Evolutionary conservation across 495 filamentous ascomycete species (phyloP).

Genomic region (Neurospora africana): DNA sequence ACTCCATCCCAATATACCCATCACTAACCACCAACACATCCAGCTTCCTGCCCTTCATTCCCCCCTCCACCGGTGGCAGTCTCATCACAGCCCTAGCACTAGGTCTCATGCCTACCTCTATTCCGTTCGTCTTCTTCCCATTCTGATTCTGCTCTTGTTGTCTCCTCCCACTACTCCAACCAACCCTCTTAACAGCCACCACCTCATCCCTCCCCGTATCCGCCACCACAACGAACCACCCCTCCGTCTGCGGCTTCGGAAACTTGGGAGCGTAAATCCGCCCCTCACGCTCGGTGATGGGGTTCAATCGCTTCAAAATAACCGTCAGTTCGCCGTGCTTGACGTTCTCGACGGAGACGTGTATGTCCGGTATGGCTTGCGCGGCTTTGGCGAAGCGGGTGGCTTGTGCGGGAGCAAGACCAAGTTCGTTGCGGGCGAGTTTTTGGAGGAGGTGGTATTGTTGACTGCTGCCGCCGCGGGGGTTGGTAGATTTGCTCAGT

Average conservation of each 20-base stretch:
- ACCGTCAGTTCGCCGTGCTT: slow-evolving; percentile 54
- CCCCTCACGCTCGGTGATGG: slow-evolving; percentile 47
- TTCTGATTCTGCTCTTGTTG: not conserved
- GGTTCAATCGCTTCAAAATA: slow-evolving; percentile 55
- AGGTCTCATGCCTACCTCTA: slow-evolving; percentile 25
- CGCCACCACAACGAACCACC: slow-evolving; percentile 75
- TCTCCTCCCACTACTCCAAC: slow-evolving; percentile 44
- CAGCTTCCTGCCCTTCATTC: slow-evolving; percentile 37
- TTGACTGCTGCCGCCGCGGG: slow-evolving; percentile 15
- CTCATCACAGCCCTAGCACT: slow-evolving; percentile 48
- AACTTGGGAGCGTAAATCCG: slow-evolving; percentile 77
- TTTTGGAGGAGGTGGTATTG: slow-evolving; percentile 28
- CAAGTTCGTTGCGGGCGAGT: slow-evolving; percentile 28
- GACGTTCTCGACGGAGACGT: slow-evolving; percentile 48
- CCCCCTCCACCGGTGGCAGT: slow-evolving; percentile 40
- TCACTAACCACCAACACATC: slow-evolving; percentile 73
- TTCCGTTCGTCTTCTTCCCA: slow-evolving; percentile 3
- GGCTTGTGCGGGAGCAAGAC: slow-evolving; percentile 21
- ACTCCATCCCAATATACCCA: slow-evolving; percentile 75
- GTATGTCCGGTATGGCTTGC: slow-evolving; percentile 54
- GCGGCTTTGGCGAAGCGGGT: slow-evolving; percentile 47
- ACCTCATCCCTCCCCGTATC: slow-evolving; percentile 61
- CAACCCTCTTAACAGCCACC: slow-evolving; percentile 71
- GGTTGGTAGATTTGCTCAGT: slow-evolving; percentile 6
- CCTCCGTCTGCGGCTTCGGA: slow-evolving; percentile 91